phyloP scores from a whole-genome alignment of 441 rosid species.

The Gossypium davidsonii region DNA sequence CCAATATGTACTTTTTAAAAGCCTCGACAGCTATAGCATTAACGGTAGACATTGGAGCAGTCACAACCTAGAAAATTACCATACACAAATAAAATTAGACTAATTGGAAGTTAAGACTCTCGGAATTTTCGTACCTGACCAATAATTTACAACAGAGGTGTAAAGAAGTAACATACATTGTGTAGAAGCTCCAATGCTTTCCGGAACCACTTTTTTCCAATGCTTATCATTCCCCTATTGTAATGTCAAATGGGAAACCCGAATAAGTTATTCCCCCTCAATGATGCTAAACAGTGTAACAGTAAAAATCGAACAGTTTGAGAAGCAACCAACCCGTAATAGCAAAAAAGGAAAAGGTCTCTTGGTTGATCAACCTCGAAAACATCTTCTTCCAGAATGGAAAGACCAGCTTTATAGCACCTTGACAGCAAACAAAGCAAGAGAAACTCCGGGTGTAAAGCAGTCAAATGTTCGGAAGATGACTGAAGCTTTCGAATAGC shows the following conservation, averaged over 20 bases:
- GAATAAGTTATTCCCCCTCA: conserved; percentile 12
- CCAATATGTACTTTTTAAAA: conserved; percentile 80
- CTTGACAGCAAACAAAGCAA: conserved; percentile 73
- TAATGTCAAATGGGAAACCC: conserved; percentile 18
- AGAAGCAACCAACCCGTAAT: conserved; percentile 70
- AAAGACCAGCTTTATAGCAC: conserved; percentile 68
- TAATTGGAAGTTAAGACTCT: conserved; percentile 6
- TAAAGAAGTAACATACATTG: conserved; percentile 39
- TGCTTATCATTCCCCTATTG: conserved; percentile 89
- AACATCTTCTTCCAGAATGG: conserved; percentile 74
- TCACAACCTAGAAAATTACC: conserved; percentile 54
- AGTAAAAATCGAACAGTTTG: conserved; percentile 10
- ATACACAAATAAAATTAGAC: conserved; percentile 9
- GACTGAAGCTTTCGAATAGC: conserved; percentile 70
- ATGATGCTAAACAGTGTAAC: not conserved
- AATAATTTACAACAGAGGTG: conserved; percentile 16
- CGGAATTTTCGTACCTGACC: not conserved
- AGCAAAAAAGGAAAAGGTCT: conserved; percentile 81
- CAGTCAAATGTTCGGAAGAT: conserved; percentile 67
- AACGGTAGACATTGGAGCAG: conserved; percentile 71
- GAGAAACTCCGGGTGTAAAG: conserved; percentile 88
- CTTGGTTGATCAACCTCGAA: conserved; percentile 85
- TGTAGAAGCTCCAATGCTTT: conserved; percentile 94
- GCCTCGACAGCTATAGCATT: conserved; percentile 90
- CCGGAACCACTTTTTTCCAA: conserved; percentile 69